Base-by-base conservation (phyloP, 768 basidiomycete species). In the Chalciporus piperatus region DNA sequence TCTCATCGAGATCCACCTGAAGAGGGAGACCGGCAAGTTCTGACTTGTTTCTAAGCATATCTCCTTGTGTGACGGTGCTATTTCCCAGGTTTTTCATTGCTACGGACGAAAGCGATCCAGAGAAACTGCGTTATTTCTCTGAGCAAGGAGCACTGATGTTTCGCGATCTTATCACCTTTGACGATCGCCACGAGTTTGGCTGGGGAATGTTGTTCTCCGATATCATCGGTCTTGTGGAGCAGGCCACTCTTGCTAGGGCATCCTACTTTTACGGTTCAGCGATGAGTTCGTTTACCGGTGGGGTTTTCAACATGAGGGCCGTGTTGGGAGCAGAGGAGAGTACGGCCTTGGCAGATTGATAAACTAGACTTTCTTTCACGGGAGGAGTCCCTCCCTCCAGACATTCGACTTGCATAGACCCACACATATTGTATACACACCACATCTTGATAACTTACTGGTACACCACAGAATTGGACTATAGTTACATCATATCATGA, bases 161-260 rank as follows among this genome's bases (percentile, higher is more conserved):
- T 41, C 45, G 50, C 30, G 75, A 77, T 55, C 59, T 77, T 7
- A 52, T 77, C 16, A 73, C 72, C 23, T 55, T 65, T 22, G 69
- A 74, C 35, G 76, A 76, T 49, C 65, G 70, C 6, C 67, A 61
- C 22, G 62, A 55, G 25, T 68, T 71, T 10, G 72, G 73, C 14
- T 76, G 75, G 75, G 65, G 66, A 2, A 55, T 76, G 45, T 52
- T 76, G 45, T 56, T 76, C 55, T 68, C 72, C 14, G 75, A 76
- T 47, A 60, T 76, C 25, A 54, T 68, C 23, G 74, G 70, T 12
- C 62, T 77, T 22, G 67, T 74, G 25, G 74, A 76, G 54, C 74
- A 71, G 61, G 65, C 65, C 22, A 59, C 73, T 25, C 61, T 75
- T n/a, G 61, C 66, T 5, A 59, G 65, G 10, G 59, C 65, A 10